Base-by-base conservation (phyloP, 495 filamentous ascomycete species). In the Glonium stellatum region DNA sequence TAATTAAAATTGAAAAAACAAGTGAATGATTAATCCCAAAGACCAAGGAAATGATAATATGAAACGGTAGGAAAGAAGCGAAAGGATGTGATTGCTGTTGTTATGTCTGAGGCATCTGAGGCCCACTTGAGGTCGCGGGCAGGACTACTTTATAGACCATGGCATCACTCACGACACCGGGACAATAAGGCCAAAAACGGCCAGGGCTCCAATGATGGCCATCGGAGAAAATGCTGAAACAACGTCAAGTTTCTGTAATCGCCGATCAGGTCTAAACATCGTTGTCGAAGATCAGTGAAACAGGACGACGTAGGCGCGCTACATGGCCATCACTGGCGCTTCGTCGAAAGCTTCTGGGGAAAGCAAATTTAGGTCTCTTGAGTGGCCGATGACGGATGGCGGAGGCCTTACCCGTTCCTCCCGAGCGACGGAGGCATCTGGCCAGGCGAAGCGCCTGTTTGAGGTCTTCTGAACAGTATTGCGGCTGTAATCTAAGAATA, bases 371-470 rank as follows among this genome's bases (percentile, higher is more conserved):
- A 12, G 64, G 64, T 53, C 57, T 39, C 57, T 15, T 63, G 47
- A 63, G 60, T 67, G 60, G 64, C 59, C 64, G 15, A 41, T 34
- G 9, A 49, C 39, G 57, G 59, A 34, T 37, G 42, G 58, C 31
- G 42, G 55, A n/a, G 46, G 25, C 9, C 13, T 15, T 8, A 21
- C 19, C 48, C 50, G 54, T 51, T 54, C 60, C 27, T 52, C 51
- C 61, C 51, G 31, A 31, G 55, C 18, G 13, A 55, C 51, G 44
- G 51, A 23, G 5, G 19, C 19, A 19, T 48, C 44, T 47, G 44
- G 64, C 9, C 8, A 63, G 55, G 52, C 36, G 60, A 66, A 63
- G 64, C 64, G 64, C 64, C 63, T 60, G 60, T 67, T 67, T 67
- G 64, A 67, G 46, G 60, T 54, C 27, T 65, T 54, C 47, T 35